phyloP scores from a whole-genome alignment of 495 filamentous ascomycete species.

The Lepidopterella palustris region DNA sequence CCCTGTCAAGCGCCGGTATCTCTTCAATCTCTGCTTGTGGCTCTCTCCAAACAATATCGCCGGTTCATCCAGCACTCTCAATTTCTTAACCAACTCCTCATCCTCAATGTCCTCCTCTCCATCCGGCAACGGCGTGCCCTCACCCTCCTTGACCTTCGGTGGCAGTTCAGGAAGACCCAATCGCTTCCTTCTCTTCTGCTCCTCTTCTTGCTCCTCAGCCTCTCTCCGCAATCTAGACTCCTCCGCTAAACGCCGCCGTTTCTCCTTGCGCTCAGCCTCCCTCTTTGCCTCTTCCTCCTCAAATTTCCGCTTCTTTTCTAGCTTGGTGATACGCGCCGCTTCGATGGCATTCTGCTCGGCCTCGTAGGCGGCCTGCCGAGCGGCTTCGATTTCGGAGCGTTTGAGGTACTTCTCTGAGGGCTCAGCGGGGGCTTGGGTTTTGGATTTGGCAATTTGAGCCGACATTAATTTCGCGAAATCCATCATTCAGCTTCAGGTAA shows the following conservation, averaged over 20 bases:
- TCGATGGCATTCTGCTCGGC: constrained; percentile 68
- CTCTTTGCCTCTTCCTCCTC: constrained; percentile 78
- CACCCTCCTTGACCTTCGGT: constrained; percentile 39
- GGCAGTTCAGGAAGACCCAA: constrained; percentile 69
- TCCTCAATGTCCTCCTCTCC: constrained; percentile 65
- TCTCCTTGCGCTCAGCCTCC: constrained; percentile 64
- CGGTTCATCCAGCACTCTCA: constrained; percentile 69
- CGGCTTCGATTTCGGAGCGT: constrained; percentile 78
- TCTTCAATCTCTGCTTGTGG: constrained; percentile 58
- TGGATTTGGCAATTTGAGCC: constrained; percentile 76
- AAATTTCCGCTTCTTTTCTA: constrained; percentile 72
- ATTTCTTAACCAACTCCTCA: constrained; percentile 56
- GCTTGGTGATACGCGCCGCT: constrained; percentile 57
- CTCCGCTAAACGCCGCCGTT: constrained; percentile 71
- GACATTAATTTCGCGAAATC: constrained; percentile 92
- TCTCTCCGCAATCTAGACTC: constrained; percentile 64
- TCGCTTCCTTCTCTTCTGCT: constrained; percentile 49
- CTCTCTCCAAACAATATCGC: constrained; percentile 74
- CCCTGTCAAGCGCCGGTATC: constrained; percentile 58
- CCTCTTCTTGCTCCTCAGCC: constrained; percentile 56
- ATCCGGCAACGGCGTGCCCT: constrained; percentile 37
- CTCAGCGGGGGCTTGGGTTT: constrained; percentile 33
- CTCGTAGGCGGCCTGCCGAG: constrained; percentile 72
- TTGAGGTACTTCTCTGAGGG: constrained; percentile 66
- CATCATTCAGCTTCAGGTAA: constrained; percentile 51